A percentile compares a stretch with the other conserved stretches of the same genome.
Evolutionary conservation across 2,329 filamentous ascomycete species (phyloP).

Genomic region (Phoma sp.): DNA sequence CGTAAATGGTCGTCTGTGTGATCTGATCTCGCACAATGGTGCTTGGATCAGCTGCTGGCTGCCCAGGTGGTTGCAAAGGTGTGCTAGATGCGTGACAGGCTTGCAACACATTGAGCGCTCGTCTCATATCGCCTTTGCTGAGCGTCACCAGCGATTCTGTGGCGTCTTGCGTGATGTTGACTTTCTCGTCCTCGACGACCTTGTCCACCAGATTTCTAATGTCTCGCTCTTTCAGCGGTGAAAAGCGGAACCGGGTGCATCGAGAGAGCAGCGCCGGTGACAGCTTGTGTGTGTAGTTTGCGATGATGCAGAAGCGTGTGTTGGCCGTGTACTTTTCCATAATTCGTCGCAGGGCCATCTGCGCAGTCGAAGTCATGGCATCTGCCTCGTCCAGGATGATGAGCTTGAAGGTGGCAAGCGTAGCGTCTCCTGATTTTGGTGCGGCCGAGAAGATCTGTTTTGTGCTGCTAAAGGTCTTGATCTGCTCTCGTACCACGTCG

Average conservation of each 20-base stretch:
- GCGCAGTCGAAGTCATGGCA: slow-evolving; percentile 97
- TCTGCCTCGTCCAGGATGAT: slow-evolving; percentile 99
- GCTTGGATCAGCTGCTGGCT: slow-evolving; percentile 57
- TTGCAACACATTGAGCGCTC: slow-evolving; percentile 93
- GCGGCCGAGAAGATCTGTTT: slow-evolving; percentile 91
- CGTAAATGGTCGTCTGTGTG: slow-evolving; percentile 91
- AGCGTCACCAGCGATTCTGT: slow-evolving; percentile 82
- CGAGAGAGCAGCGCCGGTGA: slow-evolving; percentile 89
- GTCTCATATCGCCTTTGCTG: slow-evolving; percentile 94
- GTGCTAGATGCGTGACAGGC: slow-evolving; percentile 93
- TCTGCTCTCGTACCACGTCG: slow-evolving; percentile 93
- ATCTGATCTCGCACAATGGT: slow-evolving; percentile 80
- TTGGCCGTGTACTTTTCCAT: slow-evolving; percentile 99
- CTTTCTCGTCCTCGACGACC: slow-evolving; percentile 84
- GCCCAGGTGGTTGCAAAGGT: slow-evolving; percentile 58
- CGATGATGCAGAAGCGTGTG: slow-evolving; percentile 96
- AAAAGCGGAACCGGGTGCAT: slow-evolving; percentile 95
- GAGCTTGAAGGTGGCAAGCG: slow-evolving; percentile 83
- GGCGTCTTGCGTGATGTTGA: slow-evolving; percentile 82
- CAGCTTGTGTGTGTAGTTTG: slow-evolving; percentile 98
- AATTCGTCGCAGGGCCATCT: slow-evolving; percentile 95
- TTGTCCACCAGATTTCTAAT: slow-evolving; percentile 86
- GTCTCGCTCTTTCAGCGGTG: slow-evolving; percentile 85
- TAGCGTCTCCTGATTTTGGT: slow-evolving; percentile 55
- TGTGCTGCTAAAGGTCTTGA: slow-evolving; percentile 98